Conservation (phyloP, 73 alveolate species). For the Symbiodinium natans region DNA sequence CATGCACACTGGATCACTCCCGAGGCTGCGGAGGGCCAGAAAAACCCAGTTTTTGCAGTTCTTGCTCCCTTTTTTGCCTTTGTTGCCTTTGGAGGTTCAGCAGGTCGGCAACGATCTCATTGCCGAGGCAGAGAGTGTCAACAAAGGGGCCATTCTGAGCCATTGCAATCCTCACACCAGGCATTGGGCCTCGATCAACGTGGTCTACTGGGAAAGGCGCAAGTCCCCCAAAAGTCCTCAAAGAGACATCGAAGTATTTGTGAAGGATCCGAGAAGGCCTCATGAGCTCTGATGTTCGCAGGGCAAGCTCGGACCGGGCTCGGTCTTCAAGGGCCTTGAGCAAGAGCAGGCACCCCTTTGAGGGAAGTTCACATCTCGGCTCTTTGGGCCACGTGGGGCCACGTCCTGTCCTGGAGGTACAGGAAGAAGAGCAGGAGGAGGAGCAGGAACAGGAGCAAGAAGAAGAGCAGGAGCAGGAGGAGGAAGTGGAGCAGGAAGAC, state of each 20-base stretch:
- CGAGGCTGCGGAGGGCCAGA: slow-evolving; percentile 31
- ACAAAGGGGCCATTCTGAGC: not conserved
- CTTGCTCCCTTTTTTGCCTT: no score
- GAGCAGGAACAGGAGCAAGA: slow-evolving; percentile 89
- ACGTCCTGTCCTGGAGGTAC: no score
- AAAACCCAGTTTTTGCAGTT: no score
- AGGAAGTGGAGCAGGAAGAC: slow-evolving; percentile 76
- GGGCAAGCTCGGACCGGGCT: not conserved
- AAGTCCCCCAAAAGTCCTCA: no score
- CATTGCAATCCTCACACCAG: not conserved
- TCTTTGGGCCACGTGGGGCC: no score
- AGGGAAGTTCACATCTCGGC: no score
- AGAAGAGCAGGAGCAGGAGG: slow-evolving; percentile 87
- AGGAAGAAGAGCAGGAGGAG: slow-evolving; percentile 86
- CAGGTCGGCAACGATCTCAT: not conserved
- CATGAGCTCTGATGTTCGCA: no score
- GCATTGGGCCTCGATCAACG: not conserved
- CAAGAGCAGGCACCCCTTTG: not conserved
- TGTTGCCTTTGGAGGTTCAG: not conserved
- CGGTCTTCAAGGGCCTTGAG: slow-evolving; percentile 16
- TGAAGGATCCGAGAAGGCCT: not conserved
- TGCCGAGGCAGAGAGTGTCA: not conserved
- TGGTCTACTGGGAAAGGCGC: not conserved
- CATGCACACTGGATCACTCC: slow-evolving; percentile 90
- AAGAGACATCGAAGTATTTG: no score